phyloP scores from a whole-genome alignment of 2,329 filamentous ascomycete genomes.

The Cladophialophora carrionii region DNA sequence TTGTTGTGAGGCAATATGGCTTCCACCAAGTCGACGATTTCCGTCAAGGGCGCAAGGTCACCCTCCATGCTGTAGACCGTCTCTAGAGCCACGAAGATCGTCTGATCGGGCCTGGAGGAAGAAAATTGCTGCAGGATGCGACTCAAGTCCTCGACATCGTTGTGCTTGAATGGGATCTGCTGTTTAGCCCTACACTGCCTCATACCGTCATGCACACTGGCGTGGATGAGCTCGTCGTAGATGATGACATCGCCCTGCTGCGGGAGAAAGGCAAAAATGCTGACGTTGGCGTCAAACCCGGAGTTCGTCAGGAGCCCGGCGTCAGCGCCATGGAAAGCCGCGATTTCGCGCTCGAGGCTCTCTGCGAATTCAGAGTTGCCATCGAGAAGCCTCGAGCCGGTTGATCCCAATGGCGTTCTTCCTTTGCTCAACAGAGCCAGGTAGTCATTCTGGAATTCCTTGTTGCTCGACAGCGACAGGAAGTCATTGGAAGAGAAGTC shows the following conservation, averaged over 20 bases:
- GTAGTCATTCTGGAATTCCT: constrained; percentile 53
- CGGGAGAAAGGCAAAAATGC: constrained; percentile 63
- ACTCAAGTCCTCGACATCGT: constrained; percentile 46
- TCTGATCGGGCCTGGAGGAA: constrained; percentile 38
- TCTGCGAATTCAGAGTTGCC: constrained; percentile 67
- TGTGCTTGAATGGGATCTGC: constrained; percentile 55
- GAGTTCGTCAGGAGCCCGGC: constrained; percentile 65
- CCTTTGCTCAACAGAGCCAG: constrained; percentile 50
- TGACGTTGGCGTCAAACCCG: constrained; percentile 68
- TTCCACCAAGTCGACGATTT: constrained; percentile 64
- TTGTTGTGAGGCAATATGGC: constrained; percentile 60
- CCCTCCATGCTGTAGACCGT: constrained; percentile 84
- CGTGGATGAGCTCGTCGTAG: constrained; percentile 76
- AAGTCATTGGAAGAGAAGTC: constrained; percentile 72
- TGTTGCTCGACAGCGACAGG: constrained; percentile 59
- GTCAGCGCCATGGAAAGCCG: constrained; percentile 62
- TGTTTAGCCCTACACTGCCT: constrained; percentile 60
- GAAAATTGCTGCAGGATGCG: constrained; percentile 42
- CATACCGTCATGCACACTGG: constrained; percentile 79
- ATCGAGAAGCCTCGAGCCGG: constrained; percentile 66
- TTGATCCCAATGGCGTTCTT: constrained; percentile 56
- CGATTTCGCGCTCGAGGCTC: constrained; percentile 61
- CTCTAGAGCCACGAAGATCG: constrained; percentile 71
- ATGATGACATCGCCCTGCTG: constrained; percentile 66
- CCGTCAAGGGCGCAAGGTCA: constrained; percentile 66